Conservation (phyloP, 192 early-diverging fungal species). For the Linnemannia exigua region DNA sequence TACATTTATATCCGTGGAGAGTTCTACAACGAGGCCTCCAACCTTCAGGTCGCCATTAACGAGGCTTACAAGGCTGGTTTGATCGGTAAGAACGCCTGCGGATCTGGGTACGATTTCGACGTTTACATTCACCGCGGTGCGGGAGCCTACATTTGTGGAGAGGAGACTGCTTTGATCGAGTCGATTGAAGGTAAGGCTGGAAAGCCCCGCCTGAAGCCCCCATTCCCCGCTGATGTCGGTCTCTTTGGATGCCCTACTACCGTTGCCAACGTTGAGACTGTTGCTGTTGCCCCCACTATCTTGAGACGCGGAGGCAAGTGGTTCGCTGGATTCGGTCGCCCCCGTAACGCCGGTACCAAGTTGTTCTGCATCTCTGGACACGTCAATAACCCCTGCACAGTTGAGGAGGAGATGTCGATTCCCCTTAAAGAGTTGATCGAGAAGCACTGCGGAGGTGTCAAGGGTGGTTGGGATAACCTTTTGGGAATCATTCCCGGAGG, state of each 20-base stretch:
- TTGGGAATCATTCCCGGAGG: slow-evolving; percentile 98
- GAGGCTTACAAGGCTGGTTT: slow-evolving; percentile 97
- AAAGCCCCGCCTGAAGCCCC: slow-evolving; percentile 99
- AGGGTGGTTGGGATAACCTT: slow-evolving; percentile 99
- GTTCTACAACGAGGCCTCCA: slow-evolving; percentile 96
- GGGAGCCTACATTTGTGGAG: slow-evolving; percentile 98
- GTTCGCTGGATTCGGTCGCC: slow-evolving; percentile 96
- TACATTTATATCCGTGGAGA: slow-evolving; percentile 99
- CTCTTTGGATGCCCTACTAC: slow-evolving; percentile 99
- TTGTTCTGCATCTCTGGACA: slow-evolving; percentile 98
- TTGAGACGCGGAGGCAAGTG: slow-evolving; percentile 84
- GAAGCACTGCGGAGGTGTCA: slow-evolving; percentile 96
- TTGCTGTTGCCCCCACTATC: slow-evolving; percentile 98
- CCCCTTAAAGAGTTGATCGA: slow-evolving; percentile 94
- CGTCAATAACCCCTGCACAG: slow-evolving; percentile 97
- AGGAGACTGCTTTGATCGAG: slow-evolving; percentile 92
- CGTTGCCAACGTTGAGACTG: slow-evolving; percentile 99
- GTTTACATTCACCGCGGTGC: slow-evolving; percentile 98
- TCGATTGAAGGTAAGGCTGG: slow-evolving; percentile 97
- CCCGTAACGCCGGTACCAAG: slow-evolving; percentile 95
- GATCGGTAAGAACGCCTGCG: slow-evolving; percentile 99
- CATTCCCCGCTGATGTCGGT: slow-evolving; percentile 98
- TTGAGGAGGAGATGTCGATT: slow-evolving; percentile 99
- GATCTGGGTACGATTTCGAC: slow-evolving; percentile 96
- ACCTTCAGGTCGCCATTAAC: slow-evolving; percentile 94